A percentile compares a stretch with the other conserved stretches of the same genome.
phyloP scores from a whole-genome alignment of 1,284 basidiomycete species.

The Rhodotorula sp. region DNA sequence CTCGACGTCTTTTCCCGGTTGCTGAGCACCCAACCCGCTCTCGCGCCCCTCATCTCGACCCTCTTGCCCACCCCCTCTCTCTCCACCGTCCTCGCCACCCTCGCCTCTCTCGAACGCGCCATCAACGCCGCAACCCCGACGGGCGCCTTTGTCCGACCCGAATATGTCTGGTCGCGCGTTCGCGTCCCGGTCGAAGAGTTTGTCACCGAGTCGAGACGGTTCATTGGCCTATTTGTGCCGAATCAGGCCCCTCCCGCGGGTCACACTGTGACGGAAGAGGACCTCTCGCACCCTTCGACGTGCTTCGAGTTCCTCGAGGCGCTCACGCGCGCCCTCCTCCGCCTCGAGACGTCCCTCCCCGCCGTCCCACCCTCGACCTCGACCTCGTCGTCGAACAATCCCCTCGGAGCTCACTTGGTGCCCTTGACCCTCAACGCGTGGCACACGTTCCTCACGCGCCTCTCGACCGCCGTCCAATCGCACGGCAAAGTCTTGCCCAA shows the following conservation, averaged over 20 bases:
- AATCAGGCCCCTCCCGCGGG: slow-evolving; percentile 11
- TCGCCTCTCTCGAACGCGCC: slow-evolving; percentile 32
- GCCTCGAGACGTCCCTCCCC: slow-evolving; percentile 28
- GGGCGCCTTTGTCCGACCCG: slow-evolving; percentile 34
- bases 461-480: slow-evolving; percentile 36
- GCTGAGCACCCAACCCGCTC: slow-evolving; percentile 37
- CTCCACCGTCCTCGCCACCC: slow-evolving; percentile 23
- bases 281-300: slow-evolving; percentile 41
- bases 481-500: slow-evolving; percentile 38
- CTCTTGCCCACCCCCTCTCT: slow-evolving; percentile 43
- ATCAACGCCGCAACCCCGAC: slow-evolving; percentile 38
- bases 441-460: slow-evolving; percentile 40
- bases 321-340: slow-evolving; percentile 24
- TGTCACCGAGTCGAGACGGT: slow-evolving; percentile 30
- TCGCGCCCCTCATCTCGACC: slow-evolving; percentile 33
- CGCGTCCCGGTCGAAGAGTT: slow-evolving; percentile 41
- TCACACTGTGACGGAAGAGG: slow-evolving; percentile 8
- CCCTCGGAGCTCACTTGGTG: slow-evolving; percentile 30
- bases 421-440: slow-evolving; percentile 41
- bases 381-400: neutral
- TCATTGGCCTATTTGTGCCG: slow-evolving; percentile 28
- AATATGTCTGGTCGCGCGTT: slow-evolving; percentile 42
- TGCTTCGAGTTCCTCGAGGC: slow-evolving; percentile 40
- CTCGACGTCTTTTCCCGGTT: slow-evolving; percentile 40
- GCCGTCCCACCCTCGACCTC: slow-evolving; percentile 2